Percentiles rank a stretch among this genome's conserved stretches.
phyloP scores from a whole-genome alignment of 2,329 filamentous ascomycete species.

The Domatiomyces globalis region DNA sequence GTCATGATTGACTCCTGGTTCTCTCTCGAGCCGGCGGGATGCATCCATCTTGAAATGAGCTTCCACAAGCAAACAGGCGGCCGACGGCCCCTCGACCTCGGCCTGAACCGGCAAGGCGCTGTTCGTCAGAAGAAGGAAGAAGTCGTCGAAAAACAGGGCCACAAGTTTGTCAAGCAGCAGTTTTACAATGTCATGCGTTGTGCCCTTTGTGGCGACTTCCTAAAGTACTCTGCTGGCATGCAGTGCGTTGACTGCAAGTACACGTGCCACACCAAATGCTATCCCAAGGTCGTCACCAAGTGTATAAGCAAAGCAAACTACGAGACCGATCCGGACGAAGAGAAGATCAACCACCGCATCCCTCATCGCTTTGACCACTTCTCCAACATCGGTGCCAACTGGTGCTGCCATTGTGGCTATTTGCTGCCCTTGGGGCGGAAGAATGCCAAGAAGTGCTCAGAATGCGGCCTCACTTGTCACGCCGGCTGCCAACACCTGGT shows the following conservation, averaged over 20 bases:
- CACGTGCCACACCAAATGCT: slow-evolving; percentile 97
- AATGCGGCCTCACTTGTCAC: slow-evolving; percentile 86
- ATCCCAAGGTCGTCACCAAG: slow-evolving; percentile 91
- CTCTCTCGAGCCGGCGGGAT: slow-evolving; percentile 82
- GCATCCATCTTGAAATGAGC: slow-evolving; percentile 79
- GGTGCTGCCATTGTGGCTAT: slow-evolving; percentile 98
- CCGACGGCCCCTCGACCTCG: slow-evolving; percentile 67
- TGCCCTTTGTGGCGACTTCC: slow-evolving; percentile 90
- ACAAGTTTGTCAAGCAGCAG: slow-evolving; percentile 97
- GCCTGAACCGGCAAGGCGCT: slow-evolving; percentile 85
- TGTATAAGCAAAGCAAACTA: slow-evolving; percentile 99
- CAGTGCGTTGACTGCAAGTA: slow-evolving; percentile 99
- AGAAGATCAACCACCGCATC: slow-evolving; percentile 99
- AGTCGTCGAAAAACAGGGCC: slow-evolving; percentile 94
- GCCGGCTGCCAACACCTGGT: slow-evolving; percentile 86
- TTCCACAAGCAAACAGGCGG: slow-evolving; percentile 85
- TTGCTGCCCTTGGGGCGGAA: slow-evolving; percentile 89
- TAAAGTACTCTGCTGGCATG: slow-evolving; percentile 98
- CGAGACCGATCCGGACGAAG: slow-evolving; percentile 94
- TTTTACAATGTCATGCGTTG: slow-evolving; percentile 99
- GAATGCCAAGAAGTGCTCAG: slow-evolving; percentile 79
- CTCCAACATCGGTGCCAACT: slow-evolving; percentile 94
- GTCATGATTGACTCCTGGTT: slow-evolving; percentile 81
- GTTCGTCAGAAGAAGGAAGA: slow-evolving; percentile 97
- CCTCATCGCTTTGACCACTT: slow-evolving; percentile 95